Conservation (phyloP, 148 eudicot genomes). For the Vaccinium darrowii region DNA sequence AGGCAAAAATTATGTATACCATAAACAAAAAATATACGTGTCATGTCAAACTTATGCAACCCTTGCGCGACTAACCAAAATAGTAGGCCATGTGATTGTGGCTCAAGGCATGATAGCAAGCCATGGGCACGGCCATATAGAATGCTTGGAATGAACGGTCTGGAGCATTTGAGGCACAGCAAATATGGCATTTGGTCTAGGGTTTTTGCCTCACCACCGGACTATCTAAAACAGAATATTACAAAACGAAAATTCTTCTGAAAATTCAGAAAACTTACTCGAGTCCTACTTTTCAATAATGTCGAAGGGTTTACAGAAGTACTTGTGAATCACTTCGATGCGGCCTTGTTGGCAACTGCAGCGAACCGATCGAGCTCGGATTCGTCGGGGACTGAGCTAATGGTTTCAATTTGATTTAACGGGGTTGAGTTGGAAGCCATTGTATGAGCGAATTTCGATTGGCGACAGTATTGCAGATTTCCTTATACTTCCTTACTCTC, state of each 20-base stretch:
- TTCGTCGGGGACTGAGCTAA: background rate
- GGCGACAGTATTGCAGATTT: too few species aligned
- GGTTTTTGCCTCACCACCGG: background rate
- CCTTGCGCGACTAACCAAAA: too few species aligned
- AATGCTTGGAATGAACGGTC: too few species aligned
- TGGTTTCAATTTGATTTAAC: conserved; percentile 16
- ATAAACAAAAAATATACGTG: too few species aligned
- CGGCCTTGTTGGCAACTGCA: conserved; percentile 49
- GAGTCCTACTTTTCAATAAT: conserved; percentile 67
- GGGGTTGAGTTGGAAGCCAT: conserved; percentile 14
- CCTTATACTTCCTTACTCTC: too few species aligned
- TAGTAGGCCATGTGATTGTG: too few species aligned
- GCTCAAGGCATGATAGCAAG: too few species aligned
- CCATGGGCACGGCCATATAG: too few species aligned
- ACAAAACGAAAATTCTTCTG: background rate
- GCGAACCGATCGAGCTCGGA: conserved; percentile 51
- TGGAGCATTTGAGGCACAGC: too few species aligned
- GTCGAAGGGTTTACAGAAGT: conserved; percentile 72
- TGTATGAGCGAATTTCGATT: conserved; percentile 6
- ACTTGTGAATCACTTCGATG: conserved; percentile 67
- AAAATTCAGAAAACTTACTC: conserved; percentile 42
- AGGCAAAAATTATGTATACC: too few species aligned
- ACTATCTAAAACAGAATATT: background rate
- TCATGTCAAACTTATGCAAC: too few species aligned
- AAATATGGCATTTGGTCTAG: too few species aligned